A percentile compares a stretch with the other conserved stretches of the same genome.
Evolutionary conservation across 208 protist genomes (phyloP).

Genomic region (Dictyostelium gargantuum): DNA sequence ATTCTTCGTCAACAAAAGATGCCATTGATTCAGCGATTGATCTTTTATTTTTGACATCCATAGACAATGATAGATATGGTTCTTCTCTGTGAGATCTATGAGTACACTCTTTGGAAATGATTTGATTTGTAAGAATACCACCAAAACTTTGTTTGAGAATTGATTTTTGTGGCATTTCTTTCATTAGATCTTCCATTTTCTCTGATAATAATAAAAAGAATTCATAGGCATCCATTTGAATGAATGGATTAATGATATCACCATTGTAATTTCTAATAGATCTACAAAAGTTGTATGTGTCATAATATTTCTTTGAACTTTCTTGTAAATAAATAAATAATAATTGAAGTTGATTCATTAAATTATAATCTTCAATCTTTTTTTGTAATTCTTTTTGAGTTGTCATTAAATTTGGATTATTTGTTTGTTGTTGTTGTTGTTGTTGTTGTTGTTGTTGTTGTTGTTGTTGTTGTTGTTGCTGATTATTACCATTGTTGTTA

Average conservation of each 20-base stretch:
- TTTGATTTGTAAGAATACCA: conserved; percentile 77
- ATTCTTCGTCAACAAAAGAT: conserved; percentile 80
- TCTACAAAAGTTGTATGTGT: conserved; percentile 77
- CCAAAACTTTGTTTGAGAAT: conserved; percentile 61
- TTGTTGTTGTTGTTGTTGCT: not conserved
- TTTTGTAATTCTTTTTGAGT: not conserved
- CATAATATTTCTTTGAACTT: conserved; percentile 70
- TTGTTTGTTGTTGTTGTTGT: not conserved
- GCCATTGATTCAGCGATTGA: conserved; percentile 76
- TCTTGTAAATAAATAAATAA: conserved; percentile 79
- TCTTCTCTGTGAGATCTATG: conserved; percentile 79
- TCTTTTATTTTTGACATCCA: conserved; percentile 82
- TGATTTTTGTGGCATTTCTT: not conserved
- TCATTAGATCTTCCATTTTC: conserved; percentile 75
- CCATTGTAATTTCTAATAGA: conserved; percentile 76
- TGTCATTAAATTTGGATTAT: not conserved
- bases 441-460: not conserved
- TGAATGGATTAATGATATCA: conserved; percentile 57
- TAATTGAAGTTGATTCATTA: conserved; percentile 78
- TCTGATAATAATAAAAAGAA: conserved; percentile 83
- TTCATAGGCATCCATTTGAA: conserved; percentile 85
- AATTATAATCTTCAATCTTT: conserved; percentile 13
- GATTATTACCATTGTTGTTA: not conserved
- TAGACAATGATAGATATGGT: conserved; percentile 71
- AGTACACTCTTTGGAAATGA: conserved; percentile 80